Base-by-base conservation (phyloP, 192 early-diverging fungal genomes). In the Gryganskiella cystojenkinii region DNA sequence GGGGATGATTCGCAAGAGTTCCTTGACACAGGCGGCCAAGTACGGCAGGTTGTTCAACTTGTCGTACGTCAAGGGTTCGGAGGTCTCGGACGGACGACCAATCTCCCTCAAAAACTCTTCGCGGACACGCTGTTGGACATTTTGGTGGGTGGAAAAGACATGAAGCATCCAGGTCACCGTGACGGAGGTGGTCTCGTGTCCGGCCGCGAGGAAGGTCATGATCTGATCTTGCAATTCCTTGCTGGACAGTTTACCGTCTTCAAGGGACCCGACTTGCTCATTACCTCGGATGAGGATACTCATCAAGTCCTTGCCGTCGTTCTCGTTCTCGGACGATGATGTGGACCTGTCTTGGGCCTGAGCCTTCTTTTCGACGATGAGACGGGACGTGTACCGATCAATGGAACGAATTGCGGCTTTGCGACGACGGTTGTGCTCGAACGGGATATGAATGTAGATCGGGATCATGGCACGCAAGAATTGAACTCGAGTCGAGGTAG, bases 161-260 rank as follows among this genome's bases (percentile, higher is more conserved):
- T 83, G 67, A 34, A 89, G 73, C 56, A 80, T 72, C 87, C 88
- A 89, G 10, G 71, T 76, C 10, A 84, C 55, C 0, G 84, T 62
- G 9, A 80, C 68, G 33, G 80, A 80, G 0, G 88, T 87, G 1
- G 88, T 89, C 70, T 88, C 87, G 56, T 89, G 88, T 17, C 88
- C 88, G 14, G 88, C 88, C 3, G 81, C 84, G 31, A 89, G 63
- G 57, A 89, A 88, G 3, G 85, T 89, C 67, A 89, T 50, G 55
- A 85, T 83, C 47, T 89, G 88, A 50, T 85, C 70, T 56, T 85
- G 64, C 33, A 90, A 67, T 61, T 87, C 84, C 14, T 45, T 25
- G 11, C 80, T 81, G 22, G 67, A 73, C 59, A 90, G 65, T 4
- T 69, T 82, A 44, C 70, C 73, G 3, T 61, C 72, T 49, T 83